A percentile compares a stretch with the other conserved stretches of the same genome.
Conservation (phyloP, 2,329 filamentous ascomycete species). For the Boeremia lycopersici region DNA sequence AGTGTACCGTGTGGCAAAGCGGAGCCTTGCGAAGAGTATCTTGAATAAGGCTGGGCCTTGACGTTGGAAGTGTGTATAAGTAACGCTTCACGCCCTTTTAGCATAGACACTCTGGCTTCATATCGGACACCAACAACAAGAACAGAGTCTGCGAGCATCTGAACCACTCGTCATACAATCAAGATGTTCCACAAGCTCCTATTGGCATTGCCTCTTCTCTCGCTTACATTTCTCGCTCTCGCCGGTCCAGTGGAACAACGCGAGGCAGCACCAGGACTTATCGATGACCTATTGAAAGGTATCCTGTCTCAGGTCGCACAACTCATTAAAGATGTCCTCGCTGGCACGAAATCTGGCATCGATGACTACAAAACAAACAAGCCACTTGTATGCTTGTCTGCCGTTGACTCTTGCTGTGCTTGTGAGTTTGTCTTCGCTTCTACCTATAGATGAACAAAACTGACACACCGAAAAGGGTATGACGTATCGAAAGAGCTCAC, state of each 20-base stretch:
- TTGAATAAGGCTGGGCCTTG: not conserved
- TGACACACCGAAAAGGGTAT: conserved; percentile 23
- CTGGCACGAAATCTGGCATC: conserved; percentile 35
- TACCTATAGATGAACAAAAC: not conserved
- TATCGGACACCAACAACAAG: too few species aligned
- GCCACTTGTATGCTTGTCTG: conserved; percentile 26
- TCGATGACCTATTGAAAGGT: conserved; percentile 34
- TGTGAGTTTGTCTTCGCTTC: conserved; percentile 25
- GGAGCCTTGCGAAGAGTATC: not conserved
- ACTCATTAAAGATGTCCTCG: conserved; percentile 38
- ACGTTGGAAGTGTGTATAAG: conserved; percentile 1
- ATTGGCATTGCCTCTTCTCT: conserved; percentile 25
- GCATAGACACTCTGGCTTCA: not conserved
- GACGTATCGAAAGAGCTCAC: conserved; percentile 42
- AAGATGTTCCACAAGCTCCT: conserved; percentile 26
- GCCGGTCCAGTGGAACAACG: conserved; percentile 32
- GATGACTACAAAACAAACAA: conserved; percentile 28
- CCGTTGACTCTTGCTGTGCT: conserved; percentile 38
- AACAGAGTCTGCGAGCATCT: not conserved
- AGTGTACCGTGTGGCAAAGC: not conserved
- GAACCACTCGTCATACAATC: not conserved
- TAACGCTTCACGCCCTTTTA: not conserved
- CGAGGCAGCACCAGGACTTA: conserved; percentile 25
- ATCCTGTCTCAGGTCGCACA: conserved; percentile 22
- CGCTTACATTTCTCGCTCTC: conserved; percentile 19